Evolutionary conservation across 805 yeast species (phyloP), one percentile per base, ranked within the genome.

Genomic region (Starmerella khaoyaiensis): DNA sequence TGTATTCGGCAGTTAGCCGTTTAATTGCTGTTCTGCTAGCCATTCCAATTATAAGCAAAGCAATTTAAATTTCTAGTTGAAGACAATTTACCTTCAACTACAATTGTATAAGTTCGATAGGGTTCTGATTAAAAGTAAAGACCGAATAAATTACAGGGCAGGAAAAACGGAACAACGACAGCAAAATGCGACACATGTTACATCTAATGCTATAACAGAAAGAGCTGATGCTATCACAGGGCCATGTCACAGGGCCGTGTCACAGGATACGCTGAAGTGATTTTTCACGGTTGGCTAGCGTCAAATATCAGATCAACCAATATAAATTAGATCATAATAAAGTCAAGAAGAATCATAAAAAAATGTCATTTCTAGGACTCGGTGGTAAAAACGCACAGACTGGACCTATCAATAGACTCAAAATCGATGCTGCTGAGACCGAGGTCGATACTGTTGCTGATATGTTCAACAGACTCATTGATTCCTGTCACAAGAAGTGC

Each of bases 391-490:
- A 54, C 64, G 30, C 41, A 24, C 52, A 56, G 47, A 47, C 47
- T 28, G 44, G 44, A 25, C 25, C 37, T 12, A 33, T 46, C 28
- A 41, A 37, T 41, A 35, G 36, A 24, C 38, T 49, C 32, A 62
- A 62, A 55, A 42, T 62, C 43, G 60, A 60, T 33, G 94, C 94
- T 49, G 98, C 98, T 36, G 97, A 87, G 64, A 81, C 94, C 40
- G 98, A 87, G 62, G 71, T 87, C 49, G 98, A 87, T 60, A 79
- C 90, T 76, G 94, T 87, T 51, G 86, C 96, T 27, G 94, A 90
- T 51, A 84, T 87, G 96, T 87, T 87, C 74, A 87, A 87, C 72
- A 53, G 76, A 54, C 67, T 86, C 53, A 93, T 84, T 18, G 86
- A 78, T 53, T 78, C 82, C 50, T 86, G 97, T 59, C 90, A 86